Percentiles rank a stretch among this genome's conserved stretches.
Conservation (phyloP, 1,284 basidiomycete species). For the Sphaerobolus stellatus region DNA sequence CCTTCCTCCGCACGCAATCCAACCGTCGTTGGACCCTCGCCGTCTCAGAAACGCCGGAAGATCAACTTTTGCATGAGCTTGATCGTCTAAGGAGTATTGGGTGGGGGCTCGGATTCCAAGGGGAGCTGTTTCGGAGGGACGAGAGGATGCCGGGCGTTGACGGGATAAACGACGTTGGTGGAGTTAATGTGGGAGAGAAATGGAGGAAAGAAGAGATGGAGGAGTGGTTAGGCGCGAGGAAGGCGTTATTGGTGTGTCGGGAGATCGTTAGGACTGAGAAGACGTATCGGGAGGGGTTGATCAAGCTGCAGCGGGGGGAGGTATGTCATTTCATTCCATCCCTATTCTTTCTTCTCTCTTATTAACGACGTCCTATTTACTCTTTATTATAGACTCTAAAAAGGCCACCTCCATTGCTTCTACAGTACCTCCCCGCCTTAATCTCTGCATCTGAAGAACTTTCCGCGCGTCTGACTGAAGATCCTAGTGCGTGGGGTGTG, state of each 20-base stretch:
- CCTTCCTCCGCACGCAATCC: slow-evolving; percentile 8
- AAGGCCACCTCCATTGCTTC: slow-evolving; percentile 54
- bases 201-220: slow-evolving; percentile 24
- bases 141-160: slow-evolving; percentile 24
- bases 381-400: slow-evolving; percentile 32
- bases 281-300: slow-evolving; percentile 55
- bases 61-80: slow-evolving; percentile 36
- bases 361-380: background rate
- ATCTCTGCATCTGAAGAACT: slow-evolving; percentile 48
- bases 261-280: slow-evolving; percentile 68
- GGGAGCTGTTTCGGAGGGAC: slow-evolving; percentile 22
- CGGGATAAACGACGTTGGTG: slow-evolving; percentile 10
- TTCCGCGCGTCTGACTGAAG: slow-evolving; percentile 48
- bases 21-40: slow-evolving; percentile 37
- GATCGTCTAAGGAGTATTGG: slow-evolving; percentile 35
- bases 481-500: slow-evolving; percentile 61
- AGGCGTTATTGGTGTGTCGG: slow-evolving; percentile 55
- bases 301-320: slow-evolving; percentile 40
- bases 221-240: slow-evolving; percentile 54
- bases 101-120: slow-evolving; percentile 14
- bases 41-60: slow-evolving; percentile 38
- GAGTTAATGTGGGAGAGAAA: slow-evolving; percentile 4
- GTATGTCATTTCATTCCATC: slow-evolving; percentile 29
- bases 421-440: slow-evolving; percentile 50
- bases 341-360: slow-evolving; percentile 1